Conservation (phyloP, 331 rosid species). For the Rosa hybrid region DNA sequence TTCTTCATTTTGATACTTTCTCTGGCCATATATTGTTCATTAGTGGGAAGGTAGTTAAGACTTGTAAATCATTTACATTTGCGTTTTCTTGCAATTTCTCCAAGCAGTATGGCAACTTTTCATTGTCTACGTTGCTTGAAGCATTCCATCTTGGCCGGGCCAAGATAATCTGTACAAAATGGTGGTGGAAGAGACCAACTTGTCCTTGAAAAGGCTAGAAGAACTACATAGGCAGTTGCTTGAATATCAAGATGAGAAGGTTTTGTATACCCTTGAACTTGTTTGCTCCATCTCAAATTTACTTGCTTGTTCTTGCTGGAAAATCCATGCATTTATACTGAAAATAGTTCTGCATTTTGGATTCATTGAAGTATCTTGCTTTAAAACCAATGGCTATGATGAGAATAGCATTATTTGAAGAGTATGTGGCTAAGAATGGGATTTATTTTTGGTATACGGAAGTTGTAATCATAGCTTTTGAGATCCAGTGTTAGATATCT, state of each 20-base stretch:
- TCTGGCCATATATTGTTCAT: too few relatives aligned
- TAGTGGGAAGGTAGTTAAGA: too few relatives aligned
- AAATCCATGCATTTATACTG: not conserved
- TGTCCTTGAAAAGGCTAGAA: conserved; percentile 54
- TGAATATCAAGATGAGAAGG: conserved; percentile 65
- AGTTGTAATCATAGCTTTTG: too few relatives aligned
- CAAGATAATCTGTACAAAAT: conserved; percentile 28
- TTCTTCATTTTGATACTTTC: too few relatives aligned
- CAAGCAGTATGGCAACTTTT: too few relatives aligned
- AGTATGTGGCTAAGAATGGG: too few relatives aligned
- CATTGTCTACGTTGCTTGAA: too few relatives aligned
- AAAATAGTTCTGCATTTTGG: not conserved
- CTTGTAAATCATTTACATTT: too few relatives aligned
- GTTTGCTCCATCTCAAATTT: not conserved
- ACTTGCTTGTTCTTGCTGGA: not conserved
- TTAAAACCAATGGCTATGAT: not conserved
- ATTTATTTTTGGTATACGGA: too few relatives aligned
- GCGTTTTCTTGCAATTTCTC: too few relatives aligned
- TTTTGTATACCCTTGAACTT: conserved; percentile 20
- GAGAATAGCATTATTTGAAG: not conserved
- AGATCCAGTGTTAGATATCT: too few relatives aligned
- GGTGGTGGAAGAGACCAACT: conserved; percentile 50
- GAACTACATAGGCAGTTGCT: conserved; percentile 44
- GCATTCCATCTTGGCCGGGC: too few relatives aligned
- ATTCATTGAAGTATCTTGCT: not conserved